Evolutionary conservation across 768 basidiomycete genomes (phyloP), one percentile per base, ranked within the genome.

Genomic region (Calocybe cyanea): DNA sequence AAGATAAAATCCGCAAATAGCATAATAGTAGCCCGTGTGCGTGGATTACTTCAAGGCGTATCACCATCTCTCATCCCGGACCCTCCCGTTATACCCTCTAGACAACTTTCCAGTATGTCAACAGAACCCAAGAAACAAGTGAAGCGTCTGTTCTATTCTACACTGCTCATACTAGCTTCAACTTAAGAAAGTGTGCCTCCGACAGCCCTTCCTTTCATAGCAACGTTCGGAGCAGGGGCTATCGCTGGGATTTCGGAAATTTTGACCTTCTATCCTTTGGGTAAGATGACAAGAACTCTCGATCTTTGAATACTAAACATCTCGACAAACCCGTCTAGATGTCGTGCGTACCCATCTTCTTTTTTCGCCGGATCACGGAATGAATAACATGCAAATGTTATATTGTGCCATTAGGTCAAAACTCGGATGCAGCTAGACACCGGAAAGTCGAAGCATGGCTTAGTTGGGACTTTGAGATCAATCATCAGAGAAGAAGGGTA

Each of bases 391-490:
- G 6, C 11, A 38, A 41, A 44, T 38, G n/a, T 28, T 28, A 4
- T 11, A 34, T 49, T 49, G 38, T 21, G 46, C 40, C 30, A 34
- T 14, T 60, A 92, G 89, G 92, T 97, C 62, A 97, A 99, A 71
- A 99, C 96, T 17, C 89, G 96, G 20, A 94, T 97, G 83, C 96
- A 99, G 63, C 75, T 99, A n/a, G 87, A 89, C 62, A 88, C 84
- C 4, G 91, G 91, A 2, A 90, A 87, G 67, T 67, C 75, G 28
- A 65, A 77, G 36, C 72, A 79, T 46, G 89, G 93, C 5, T 77
- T 98, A 57, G 72, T 96, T 18, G 87, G 90, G 35, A 90, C 81
- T 23, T 84, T 99, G 66, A 72, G 70, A 48, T 74, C 82, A 11
- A 98, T 99, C 60, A 69, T 99, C 19, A 82, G 77, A 43, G 75